A percentile compares a stretch with the other conserved stretches of the same genome.
These are phyloP conservation scores for Dissophora ornata DNA, from an alignment of 192 early-diverging fungal species.

Conservation along the genomic window DNA sequence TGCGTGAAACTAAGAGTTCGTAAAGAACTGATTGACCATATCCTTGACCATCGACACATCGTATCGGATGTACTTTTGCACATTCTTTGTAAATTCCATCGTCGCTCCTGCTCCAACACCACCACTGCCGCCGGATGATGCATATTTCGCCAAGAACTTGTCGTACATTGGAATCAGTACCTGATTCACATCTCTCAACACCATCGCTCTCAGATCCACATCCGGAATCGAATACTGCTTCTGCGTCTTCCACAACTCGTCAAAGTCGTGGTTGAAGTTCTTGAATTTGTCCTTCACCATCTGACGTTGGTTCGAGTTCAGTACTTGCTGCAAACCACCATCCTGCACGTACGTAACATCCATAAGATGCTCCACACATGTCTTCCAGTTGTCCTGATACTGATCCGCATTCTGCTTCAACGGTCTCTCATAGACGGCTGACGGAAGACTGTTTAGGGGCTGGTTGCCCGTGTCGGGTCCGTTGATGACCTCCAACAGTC, in stretches of 20 bases:
- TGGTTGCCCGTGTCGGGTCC: conserved; percentile 15
- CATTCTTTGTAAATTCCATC: conserved; percentile 85
- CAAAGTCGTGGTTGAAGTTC: conserved; percentile 88
- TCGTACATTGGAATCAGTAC: conserved; percentile 84
- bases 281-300: conserved; percentile 88
- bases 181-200: conserved; percentile 78
- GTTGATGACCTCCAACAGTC: conserved; percentile 39
- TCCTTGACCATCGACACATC: conserved; percentile 72
- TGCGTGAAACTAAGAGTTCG: conserved; percentile 38
- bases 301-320: conserved; percentile 76
- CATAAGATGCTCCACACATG: conserved; percentile 78
- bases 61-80: conserved; percentile 85
- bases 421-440: conserved; percentile 37
- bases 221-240: conserved; percentile 84
- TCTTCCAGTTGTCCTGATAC: conserved; percentile 78
- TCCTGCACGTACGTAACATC: conserved; percentile 78
- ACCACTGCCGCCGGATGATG: conserved; percentile 13
- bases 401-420: conserved; percentile 55
- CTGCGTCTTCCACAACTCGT: conserved; percentile 75
- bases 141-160: conserved; percentile 78
- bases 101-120: conserved; percentile 23
- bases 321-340: conserved; percentile 66
- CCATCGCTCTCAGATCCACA: conserved; percentile 71
- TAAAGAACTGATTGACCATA: conserved; percentile 77
- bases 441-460: conserved; percentile 9